Evolutionary conservation across 306 rosid species (phyloP), one percentile per base, ranked within the genome.

Genomic region (Psophocarpus tetragonolobus): DNA sequence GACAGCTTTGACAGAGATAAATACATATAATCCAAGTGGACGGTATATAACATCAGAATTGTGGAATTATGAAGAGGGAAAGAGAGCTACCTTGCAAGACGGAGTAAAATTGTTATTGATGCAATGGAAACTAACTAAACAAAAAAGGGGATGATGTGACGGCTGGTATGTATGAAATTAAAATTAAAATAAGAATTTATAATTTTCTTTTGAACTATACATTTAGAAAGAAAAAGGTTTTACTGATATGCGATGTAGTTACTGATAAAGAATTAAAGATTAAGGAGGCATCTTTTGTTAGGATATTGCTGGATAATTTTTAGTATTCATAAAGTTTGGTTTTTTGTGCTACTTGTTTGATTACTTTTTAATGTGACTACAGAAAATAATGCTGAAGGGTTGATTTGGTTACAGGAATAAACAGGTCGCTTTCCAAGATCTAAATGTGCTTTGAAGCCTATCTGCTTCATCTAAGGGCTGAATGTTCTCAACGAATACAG

Each of bases 1-100:
- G 44, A 33, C 83, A 65, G 91, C 91, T 35, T 56, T 88, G 82
- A 85, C 12, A 29, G 91, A 88, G 84, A 85, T 88, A 20, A 88
- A 88, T 78, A 85, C 79, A 78, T 83, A 88, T 69, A 88, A 88
- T 67, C 91, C 91, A 36, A 88, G 91, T 70, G 91, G 91, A 51
- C 60, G 89, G 70, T 88, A 88, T 27, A 66, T 72, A 81, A 81
- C 77, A 64, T 74, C 87, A 3, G 91, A 88, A 81, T 56, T 88
- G 56, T 88, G 91, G 91, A 88, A 88, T 80, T 88, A 80, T 33
- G 47, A 33, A 47, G 60, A 83, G 48, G 87, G 85, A 71, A 83
- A 64, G 78, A 83, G 61, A 79, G 89, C 89, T 18, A 83, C 84
- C 29, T 76, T 85, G 76, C 60, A 23, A 71, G 91, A 85, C 6